Conservation (phyloP, 2,329 filamentous ascomycete genomes). For the Fusarium annulatum region DNA sequence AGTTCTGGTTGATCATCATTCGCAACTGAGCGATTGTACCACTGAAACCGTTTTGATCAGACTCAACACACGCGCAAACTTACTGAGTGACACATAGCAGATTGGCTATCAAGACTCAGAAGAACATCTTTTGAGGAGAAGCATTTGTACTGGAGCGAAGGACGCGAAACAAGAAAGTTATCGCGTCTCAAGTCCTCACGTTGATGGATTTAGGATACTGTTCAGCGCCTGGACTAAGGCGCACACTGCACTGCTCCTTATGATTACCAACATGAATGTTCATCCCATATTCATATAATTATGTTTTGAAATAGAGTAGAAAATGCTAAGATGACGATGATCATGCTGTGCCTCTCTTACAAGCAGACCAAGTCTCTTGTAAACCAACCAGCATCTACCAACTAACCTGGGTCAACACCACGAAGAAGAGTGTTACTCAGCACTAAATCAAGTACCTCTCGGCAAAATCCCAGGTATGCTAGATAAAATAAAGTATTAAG, state of each 20-base stretch:
- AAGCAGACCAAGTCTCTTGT: neutral
- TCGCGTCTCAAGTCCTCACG: neutral
- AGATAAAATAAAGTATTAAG: neutral
- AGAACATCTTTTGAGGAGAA: neutral
- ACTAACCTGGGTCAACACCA: neutral
- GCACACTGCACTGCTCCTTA: too few relatives aligned
- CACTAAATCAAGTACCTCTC: neutral
- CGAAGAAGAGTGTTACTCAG: neutral
- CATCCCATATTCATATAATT: too few relatives aligned
- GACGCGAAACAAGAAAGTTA: neutral
- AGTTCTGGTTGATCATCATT: too few relatives aligned
- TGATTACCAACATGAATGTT: fast-evolving
- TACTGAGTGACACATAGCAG: neutral
- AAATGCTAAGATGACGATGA: neutral
- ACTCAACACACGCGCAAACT: neutral
- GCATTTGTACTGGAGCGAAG: neutral
- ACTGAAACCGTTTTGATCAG: too few relatives aligned
- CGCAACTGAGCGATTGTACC: neutral
- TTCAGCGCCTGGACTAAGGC: neutral
- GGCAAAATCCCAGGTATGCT: neutral
- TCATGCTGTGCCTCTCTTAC: neutral
- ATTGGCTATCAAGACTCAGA: too few relatives aligned
- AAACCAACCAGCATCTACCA: neutral
- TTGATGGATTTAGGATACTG: neutral
- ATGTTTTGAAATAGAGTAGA: fast-evolving